Conservation (phyloP, 768 basidiomycete species). For the Lactifluus echinatus region DNA sequence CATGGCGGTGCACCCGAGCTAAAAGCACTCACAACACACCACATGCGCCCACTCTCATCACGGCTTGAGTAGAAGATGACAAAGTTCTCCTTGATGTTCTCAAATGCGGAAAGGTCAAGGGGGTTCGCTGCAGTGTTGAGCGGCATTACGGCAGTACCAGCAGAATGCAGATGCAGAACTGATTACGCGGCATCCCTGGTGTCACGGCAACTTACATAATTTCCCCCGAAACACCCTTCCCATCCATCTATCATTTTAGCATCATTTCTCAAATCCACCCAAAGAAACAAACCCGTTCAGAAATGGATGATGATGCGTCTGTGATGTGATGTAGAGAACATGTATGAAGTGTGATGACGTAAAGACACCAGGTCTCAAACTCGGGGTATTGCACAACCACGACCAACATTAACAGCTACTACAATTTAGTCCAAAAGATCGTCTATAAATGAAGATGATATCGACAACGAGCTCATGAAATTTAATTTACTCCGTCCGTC, state of each 20-base stretch:
- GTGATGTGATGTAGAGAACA: background rate
- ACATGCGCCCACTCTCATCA: slow-evolving; percentile 46
- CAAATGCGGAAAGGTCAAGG: slow-evolving; percentile 34
- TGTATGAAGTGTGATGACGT: background rate
- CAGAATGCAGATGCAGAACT: background rate
- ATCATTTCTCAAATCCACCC: background rate
- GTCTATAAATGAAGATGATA: slow-evolving; percentile 3
- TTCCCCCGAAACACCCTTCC: no score
- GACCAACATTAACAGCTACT: background rate
- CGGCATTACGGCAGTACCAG: slow-evolving; percentile 12
- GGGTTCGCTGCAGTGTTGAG: slow-evolving; percentile 23
- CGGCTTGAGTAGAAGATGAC: slow-evolving; percentile 67
- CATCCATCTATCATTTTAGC: no score
- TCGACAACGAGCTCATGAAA: background rate
- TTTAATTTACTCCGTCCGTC: background rate
- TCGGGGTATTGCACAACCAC: background rate
- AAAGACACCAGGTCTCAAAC: background rate
- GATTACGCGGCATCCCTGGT: no score
- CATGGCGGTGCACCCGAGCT: background rate
- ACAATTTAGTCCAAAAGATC: background rate
- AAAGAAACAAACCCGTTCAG: background rate
- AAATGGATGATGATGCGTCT: background rate
- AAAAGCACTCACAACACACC: slow-evolving; percentile 54
- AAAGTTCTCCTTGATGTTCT: slow-evolving; percentile 39
- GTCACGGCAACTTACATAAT: background rate